These are phyloP conservation scores for Penicillium palitans DNA, from an alignment of 2,329 filamentous ascomycete species.

Conservation along the genomic window DNA sequence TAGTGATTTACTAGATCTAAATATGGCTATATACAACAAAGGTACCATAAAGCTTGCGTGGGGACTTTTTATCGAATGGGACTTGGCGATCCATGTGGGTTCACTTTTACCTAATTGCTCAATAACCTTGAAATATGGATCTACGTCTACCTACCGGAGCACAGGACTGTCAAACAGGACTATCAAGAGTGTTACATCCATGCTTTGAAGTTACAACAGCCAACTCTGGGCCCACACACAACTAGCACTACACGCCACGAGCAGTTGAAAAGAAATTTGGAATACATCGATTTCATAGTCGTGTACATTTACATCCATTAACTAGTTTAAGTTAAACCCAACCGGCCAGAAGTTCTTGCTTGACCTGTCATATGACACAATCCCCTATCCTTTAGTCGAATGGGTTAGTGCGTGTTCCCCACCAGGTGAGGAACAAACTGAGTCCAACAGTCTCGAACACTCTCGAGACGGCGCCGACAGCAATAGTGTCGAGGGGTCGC, in stretches of 20 bases:
- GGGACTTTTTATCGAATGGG: not conserved
- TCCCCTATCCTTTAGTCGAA: constrained; percentile 65
- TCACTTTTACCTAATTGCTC: constrained; percentile 1
- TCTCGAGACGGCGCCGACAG: constrained; percentile 79
- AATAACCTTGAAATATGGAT: not conserved
- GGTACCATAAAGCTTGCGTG: not conserved
- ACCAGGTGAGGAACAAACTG: constrained; percentile 91
- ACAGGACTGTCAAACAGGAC: not conserved
- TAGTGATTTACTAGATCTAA: not conserved
- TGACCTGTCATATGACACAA: not conserved
- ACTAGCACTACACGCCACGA: no score
- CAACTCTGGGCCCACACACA: no score
- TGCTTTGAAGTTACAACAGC: not conserved
- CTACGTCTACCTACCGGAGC: not conserved
- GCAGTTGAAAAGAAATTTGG: not conserved
- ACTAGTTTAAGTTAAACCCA: not conserved
- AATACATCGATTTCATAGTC: constrained; percentile 3
- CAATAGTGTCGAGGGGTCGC: constrained; percentile 85
- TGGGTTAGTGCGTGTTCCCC: constrained; percentile 92
- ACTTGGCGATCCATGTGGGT: constrained; percentile 2
- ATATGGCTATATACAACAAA: not conserved
- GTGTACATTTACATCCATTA: constrained; percentile 11
- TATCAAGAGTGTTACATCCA: not conserved
- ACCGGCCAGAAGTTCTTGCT: constrained; percentile 13
- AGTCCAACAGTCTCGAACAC: constrained; percentile 91